Percentiles rank a stretch among this genome's conserved stretches.
These are phyloP conservation scores for Paraphaeosphaeria minitans DNA, from an alignment of 2,329 filamentous ascomycete species.

Conservation along the genomic window DNA sequence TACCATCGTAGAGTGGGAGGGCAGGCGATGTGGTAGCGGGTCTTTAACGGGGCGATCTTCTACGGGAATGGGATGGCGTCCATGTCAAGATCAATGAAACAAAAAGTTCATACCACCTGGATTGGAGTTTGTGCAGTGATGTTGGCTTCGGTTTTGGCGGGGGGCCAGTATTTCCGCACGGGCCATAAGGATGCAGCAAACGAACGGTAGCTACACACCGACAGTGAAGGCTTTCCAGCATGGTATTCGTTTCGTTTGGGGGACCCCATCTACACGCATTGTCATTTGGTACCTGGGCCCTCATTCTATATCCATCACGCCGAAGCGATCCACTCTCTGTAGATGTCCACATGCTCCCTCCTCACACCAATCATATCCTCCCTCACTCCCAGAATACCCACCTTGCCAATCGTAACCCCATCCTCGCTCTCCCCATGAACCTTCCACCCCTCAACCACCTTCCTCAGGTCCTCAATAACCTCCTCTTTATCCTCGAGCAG, in stretches of 20 bases:
- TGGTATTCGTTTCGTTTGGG: too few species aligned
- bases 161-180: too few species aligned
- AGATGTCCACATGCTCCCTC: conserved; percentile 47
- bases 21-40: conserved; percentile 37
- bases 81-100: conserved; percentile 49
- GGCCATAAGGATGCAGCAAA: neutral
- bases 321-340: conserved; percentile 47
- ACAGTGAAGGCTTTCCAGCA: neutral
- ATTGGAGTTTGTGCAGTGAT: conserved; percentile 16
- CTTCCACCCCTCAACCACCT: conserved; percentile 71
- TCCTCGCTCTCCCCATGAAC: conserved; percentile 41
- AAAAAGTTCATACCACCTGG: conserved; percentile 47
- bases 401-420: conserved; percentile 60
- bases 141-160: neutral
- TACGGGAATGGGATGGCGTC: conserved; percentile 48
- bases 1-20: conserved; percentile 40
- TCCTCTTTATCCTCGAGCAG: conserved; percentile 74
- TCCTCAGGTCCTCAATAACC: conserved; percentile 64
- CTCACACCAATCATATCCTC: conserved; percentile 73
- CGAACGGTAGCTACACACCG: neutral
- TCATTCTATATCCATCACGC: neutral
- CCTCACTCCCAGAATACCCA: conserved; percentile 71
- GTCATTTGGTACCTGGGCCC: too few species aligned
- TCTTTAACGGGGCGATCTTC: conserved; percentile 43
- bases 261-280: too few species aligned